These are phyloP conservation scores for Chernovozyma sophiae-reginae DNA, from an alignment of 1,139 yeast species.

Conservation along the genomic window DNA sequence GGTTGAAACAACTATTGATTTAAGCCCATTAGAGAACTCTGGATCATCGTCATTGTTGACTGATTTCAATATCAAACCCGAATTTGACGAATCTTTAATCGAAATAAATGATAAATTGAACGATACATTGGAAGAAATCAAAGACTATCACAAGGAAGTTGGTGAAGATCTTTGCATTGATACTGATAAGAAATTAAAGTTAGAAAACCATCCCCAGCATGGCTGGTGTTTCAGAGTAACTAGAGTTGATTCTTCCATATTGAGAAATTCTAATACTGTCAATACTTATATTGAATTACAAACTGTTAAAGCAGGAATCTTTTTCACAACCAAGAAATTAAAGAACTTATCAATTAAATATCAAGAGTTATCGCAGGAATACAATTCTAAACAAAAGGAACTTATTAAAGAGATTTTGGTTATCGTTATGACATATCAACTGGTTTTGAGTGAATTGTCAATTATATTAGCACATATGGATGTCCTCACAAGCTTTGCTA, in stretches of 20 bases:
- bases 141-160: conserved; percentile 55
- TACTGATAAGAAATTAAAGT: conserved; percentile 77
- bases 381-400: conserved; percentile 68
- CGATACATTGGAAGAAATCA: conserved; percentile 51
- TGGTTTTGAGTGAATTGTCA: conserved; percentile 67
- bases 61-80: conserved; percentile 84
- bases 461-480: conserved; percentile 69
- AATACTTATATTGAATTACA: conserved; percentile 70
- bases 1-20: conserved; percentile 88
- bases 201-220: conserved; percentile 80
- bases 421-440: conserved; percentile 76
- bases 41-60: conserved; percentile 37
- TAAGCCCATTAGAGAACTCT: conserved; percentile 65
- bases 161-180: conserved; percentile 79
- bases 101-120: conserved; percentile 58
- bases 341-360: conserved; percentile 58
- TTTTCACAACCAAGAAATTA: conserved; percentile 70
- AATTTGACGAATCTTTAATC: conserved; percentile 74
- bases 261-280: conserved; percentile 50
- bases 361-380: conserved; percentile 56
- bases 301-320: conserved; percentile 93
- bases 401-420: conserved; percentile 78
- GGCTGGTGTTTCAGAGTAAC: conserved; percentile 96
- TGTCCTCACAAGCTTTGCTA: conserved; percentile 82
- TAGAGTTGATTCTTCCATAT: conserved; percentile 77